These are phyloP conservation scores for Phytophthora pini DNA, from an alignment of 352 stramenopile species.

Conservation along the genomic window DNA sequence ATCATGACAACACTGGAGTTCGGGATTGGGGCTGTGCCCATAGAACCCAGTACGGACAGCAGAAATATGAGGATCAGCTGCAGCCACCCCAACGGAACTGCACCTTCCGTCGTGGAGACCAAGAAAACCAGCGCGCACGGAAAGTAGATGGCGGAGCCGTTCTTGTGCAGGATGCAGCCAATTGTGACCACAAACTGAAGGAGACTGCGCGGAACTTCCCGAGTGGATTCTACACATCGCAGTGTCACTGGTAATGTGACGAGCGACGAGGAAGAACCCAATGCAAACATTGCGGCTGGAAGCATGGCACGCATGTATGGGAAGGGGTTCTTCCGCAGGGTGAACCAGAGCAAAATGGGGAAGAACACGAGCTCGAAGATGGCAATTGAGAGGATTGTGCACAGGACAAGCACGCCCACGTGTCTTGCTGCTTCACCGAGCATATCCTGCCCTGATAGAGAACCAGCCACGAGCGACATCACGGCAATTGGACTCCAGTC, in stretches of 20 bases:
- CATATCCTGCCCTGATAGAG: constrained; percentile 54
- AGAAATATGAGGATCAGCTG: constrained; percentile 67
- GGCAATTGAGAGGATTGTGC: constrained; percentile 46
- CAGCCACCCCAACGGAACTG: constrained; percentile 50
- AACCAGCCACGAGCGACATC: constrained; percentile 73
- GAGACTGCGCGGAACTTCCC: constrained; percentile 61
- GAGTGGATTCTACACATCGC: constrained; percentile 65
- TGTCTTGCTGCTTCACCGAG: constrained; percentile 51
- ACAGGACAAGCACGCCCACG: constrained; percentile 66
- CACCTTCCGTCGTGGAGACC: constrained; percentile 48
- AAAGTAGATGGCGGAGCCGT: constrained; percentile 80
- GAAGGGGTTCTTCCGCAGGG: constrained; percentile 57
- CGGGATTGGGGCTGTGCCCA: constrained; percentile 70
- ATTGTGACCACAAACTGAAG: constrained; percentile 78
- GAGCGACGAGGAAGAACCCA: constrained; percentile 72
- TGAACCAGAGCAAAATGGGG: constrained; percentile 55
- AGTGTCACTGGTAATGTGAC: constrained; percentile 73
- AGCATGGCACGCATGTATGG: constrained; percentile 71
- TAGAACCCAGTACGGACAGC: constrained; percentile 65
- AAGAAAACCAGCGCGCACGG: constrained; percentile 73
- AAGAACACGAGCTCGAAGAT: constrained; percentile 70
- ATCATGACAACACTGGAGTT: constrained; percentile 78
- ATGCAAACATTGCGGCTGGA: constrained; percentile 66
- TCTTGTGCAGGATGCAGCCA: constrained; percentile 77
- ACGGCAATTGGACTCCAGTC: constrained; percentile 72